These are phyloP conservation scores for Fistulina hepatica DNA, from an alignment of 1,284 basidiomycete species.

Conservation along the genomic window DNA sequence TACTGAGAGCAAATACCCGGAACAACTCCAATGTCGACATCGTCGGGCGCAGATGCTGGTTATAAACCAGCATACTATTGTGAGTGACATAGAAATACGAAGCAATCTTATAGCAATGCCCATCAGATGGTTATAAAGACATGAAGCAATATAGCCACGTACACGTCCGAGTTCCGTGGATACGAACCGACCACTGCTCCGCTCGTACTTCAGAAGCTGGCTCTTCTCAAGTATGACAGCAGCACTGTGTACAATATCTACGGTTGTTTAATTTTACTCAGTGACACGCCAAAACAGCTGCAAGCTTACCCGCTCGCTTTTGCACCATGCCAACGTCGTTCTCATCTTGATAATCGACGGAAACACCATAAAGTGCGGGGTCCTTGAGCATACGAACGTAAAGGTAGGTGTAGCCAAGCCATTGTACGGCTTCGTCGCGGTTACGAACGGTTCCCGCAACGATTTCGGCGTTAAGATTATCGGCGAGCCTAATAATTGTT, in stretches of 20 bases:
- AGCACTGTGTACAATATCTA: conserved; percentile 93
- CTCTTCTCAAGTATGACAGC: conserved; percentile 93
- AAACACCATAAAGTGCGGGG: conserved; percentile 84
- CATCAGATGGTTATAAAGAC: too few species aligned
- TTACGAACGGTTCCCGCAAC: conserved; percentile 94
- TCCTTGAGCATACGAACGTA: conserved; percentile 91
- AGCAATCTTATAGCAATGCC: too few species aligned
- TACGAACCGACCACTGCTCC: conserved; percentile 80
- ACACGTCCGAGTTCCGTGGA: conserved; percentile 90
- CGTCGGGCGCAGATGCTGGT: conserved; percentile 84
- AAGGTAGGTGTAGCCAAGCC: conserved; percentile 94
- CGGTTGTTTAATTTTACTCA: too few species aligned
- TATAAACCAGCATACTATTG: conserved; percentile 94
- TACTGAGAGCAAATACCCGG: conserved; percentile 91
- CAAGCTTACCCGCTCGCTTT: conserved; percentile 86
- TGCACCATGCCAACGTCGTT: conserved; percentile 80
- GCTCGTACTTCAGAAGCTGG: conserved; percentile 89
- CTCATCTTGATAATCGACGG: conserved; percentile 77
- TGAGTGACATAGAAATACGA: conserved; percentile 97
- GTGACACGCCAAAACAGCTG: too few species aligned
- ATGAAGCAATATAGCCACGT: too few species aligned
- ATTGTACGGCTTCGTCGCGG: conserved; percentile 94
- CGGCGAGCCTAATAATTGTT: too few species aligned
- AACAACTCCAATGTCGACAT: conserved; percentile 90
- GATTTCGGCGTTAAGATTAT: conserved; percentile 97